Conservation (phyloP, 2,329 filamentous ascomycete species). For the Penicillium italicum region DNA sequence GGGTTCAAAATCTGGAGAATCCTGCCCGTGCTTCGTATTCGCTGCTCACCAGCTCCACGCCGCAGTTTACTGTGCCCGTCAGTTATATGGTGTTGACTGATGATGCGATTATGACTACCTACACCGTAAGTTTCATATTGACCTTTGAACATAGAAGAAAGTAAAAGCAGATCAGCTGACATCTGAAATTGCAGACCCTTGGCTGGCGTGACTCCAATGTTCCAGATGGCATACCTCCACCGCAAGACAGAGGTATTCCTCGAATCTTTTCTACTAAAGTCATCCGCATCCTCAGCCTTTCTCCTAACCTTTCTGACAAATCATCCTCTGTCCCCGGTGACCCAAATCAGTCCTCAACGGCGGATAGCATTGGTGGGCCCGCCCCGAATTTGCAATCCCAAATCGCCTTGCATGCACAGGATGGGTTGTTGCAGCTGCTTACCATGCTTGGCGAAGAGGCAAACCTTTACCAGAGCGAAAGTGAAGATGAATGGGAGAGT, state of each 20-base stretch:
- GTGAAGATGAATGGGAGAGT: conserved; percentile 18
- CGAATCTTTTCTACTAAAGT: conserved; percentile 41
- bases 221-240: conserved; percentile 15
- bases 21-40: conserved; percentile 30
- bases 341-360: not conserved
- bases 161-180: conserved; percentile 11
- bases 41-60: conserved; percentile 36
- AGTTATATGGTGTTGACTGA: conserved; percentile 49
- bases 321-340: not conserved
- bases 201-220: conserved; percentile 27
- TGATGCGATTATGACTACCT: conserved; percentile 48
- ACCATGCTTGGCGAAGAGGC: conserved; percentile 25
- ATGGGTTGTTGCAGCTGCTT: conserved; percentile 24
- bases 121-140: conserved; percentile 30
- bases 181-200: conserved; percentile 24
- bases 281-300: conserved; percentile 40
- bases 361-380: not conserved
- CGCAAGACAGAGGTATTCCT: conserved; percentile 22
- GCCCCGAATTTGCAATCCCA: conserved; percentile 11
- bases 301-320: conserved; percentile 26
- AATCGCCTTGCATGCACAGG: conserved; percentile 21
- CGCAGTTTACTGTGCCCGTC: conserved; percentile 42
- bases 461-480: conserved; percentile 7
- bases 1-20: conserved; percentile 20
- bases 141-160: not conserved